Evolutionary conservation across 2,329 filamentous ascomycete species (phyloP).

Genomic region (Arthroderma sp.): DNA sequence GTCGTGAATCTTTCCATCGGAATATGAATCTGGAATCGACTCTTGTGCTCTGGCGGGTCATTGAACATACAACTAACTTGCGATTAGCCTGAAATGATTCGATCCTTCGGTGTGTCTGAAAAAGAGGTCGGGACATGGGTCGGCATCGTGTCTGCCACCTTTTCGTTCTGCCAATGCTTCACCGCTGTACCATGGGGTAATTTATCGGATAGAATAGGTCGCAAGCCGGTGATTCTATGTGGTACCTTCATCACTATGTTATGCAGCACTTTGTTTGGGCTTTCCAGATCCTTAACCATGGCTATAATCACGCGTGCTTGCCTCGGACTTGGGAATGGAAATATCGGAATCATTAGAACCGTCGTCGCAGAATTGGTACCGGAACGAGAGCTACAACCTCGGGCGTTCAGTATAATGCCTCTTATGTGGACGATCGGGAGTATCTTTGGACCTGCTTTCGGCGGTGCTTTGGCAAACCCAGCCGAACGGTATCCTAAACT

Average conservation of each 20-base stretch:
- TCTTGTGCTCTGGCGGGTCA: too few relatives aligned
- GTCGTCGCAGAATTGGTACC: slow-evolving; percentile 90
- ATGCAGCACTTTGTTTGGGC: slow-evolving; percentile 68
- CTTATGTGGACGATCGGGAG: slow-evolving; percentile 77
- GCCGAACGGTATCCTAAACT: slow-evolving; percentile 57
- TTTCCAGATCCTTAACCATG: slow-evolving; percentile 67
- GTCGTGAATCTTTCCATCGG: not conserved
- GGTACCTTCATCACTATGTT: slow-evolving; percentile 69
- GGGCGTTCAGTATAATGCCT: slow-evolving; percentile 88
- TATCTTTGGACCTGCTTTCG: slow-evolving; percentile 77
- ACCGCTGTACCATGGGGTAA: slow-evolving; percentile 66
- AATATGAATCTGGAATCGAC: too few relatives aligned
- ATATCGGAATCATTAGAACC: slow-evolving; percentile 83
- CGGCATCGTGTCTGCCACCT: slow-evolving; percentile 58
- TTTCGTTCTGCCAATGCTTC: slow-evolving; percentile 57
- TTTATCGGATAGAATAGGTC: slow-evolving; percentile 63
- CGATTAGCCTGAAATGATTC: slow-evolving; percentile 64
- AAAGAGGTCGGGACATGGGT: slow-evolving; percentile 67
- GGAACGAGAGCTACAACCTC: slow-evolving; percentile 70
- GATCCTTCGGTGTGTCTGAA: slow-evolving; percentile 55
- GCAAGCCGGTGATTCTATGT: slow-evolving; percentile 66
- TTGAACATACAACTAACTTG: slow-evolving; percentile 9
- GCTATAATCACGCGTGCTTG: slow-evolving; percentile 64
- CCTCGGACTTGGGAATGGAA: slow-evolving; percentile 77
- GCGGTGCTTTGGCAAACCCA: slow-evolving; percentile 74